A percentile compares a stretch with the other conserved stretches of the same genome.
Evolutionary conservation across 2,329 filamentous ascomycete genomes (phyloP).

Genomic region (Fusarium equiseti): DNA sequence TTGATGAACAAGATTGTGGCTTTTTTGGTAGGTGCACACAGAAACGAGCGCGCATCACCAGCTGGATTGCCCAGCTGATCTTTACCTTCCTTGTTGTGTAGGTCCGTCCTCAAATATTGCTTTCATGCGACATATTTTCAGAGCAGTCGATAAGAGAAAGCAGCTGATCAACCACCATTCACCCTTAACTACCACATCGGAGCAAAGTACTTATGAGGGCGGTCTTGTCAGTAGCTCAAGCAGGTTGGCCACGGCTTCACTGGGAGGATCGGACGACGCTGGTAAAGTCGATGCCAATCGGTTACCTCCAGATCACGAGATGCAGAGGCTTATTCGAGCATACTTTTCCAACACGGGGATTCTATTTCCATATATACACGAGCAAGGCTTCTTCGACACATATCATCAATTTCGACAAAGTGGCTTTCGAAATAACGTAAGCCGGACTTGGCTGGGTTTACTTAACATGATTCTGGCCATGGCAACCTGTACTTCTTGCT

Average conservation of each 20-base stretch:
- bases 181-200: neutral
- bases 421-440: conserved; percentile 49
- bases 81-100: neutral
- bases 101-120: conserved; percentile 13
- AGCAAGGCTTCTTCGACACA: conserved; percentile 41
- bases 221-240: neutral
- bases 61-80: neutral
- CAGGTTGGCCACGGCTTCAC: neutral
- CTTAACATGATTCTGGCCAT: conserved; percentile 65
- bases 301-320: conserved; percentile 38
- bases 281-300: conserved; percentile 10
- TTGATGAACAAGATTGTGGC: conserved; percentile 15
- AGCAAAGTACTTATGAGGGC: neutral
- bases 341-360: conserved; percentile 49
- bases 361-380: conserved; percentile 49
- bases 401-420: conserved; percentile 35
- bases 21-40: neutral
- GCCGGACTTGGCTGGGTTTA: conserved; percentile 63
- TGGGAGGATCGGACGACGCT: neutral
- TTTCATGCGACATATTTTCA: neutral
- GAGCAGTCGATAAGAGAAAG: neutral
- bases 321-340: conserved; percentile 33
- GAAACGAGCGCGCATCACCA: neutral
- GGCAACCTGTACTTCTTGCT: conserved; percentile 50
- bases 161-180: neutral